Evolutionary conservation across 2,329 filamentous ascomycete species (phyloP), one percentile per base, ranked within the genome.

Genomic region (Arthrobotrys entomopaga): DNA sequence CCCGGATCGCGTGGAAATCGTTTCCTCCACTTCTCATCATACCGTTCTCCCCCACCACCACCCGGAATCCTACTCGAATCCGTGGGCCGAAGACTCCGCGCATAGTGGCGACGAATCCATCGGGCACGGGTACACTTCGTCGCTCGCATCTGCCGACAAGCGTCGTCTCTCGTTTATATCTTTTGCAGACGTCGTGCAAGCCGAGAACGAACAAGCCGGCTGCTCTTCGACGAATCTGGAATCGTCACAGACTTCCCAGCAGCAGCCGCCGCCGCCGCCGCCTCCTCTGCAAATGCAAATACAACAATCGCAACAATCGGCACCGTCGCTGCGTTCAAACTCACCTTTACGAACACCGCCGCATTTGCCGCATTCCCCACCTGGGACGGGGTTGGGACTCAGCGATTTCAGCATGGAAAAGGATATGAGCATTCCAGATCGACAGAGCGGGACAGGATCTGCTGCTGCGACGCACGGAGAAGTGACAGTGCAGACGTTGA

Each of bases 161-260:
- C 89, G 92, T 52, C 88, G 94, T 20, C 83, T 98, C 76, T 95
- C 91, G 81, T 98, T 98, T 83, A 96, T 98, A 80, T 97, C 93
- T 6, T 98, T 98, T 82, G 93, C 94, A 75, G 94, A 98, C 79
- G 92, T 98, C 8, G 92, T 98, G 46, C 92, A 96, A 80, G 87
- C 90, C 38, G 71, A 75, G 24, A 54, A 75, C 40, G 91, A 95
- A 81, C 91, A 94, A 79, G 87, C 87, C 29, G 86, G 88, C 70
- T 83, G 86, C 75, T 83, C 84, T 38, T 83, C 84, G 16, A 82
- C 71, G 7, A 77, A 71, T 15, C 64, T 71, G 10, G 72, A 75
- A 11, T 61, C 76, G 2, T 69, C 75, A 7, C 69, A 67, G 48
- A 48, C 34, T 48, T 64, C 15, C 11, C 53, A 56, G 8, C 29